Percentiles rank a stretch among this genome's conserved stretches.
Conservation (phyloP, 352 stramenopile species). For the Globisporangium paddicum region DNA sequence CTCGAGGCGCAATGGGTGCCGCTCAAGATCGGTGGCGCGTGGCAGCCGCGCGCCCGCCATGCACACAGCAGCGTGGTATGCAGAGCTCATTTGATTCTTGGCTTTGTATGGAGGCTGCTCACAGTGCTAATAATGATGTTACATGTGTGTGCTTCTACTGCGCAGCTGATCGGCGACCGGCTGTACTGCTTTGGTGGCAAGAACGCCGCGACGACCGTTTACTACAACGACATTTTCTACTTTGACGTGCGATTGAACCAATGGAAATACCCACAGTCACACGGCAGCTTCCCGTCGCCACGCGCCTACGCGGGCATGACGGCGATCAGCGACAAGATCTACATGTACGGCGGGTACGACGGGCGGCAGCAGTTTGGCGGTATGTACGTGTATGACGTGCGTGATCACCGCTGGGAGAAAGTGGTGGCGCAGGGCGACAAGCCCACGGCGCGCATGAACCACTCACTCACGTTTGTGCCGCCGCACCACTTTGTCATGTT, state of each 20-base stretch:
- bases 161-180: constrained; percentile 41
- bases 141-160: background rate
- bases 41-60: constrained; percentile 48
- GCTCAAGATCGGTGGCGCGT: constrained; percentile 44
- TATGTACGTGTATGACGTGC: constrained; percentile 54
- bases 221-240: constrained; percentile 77
- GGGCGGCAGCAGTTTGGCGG: constrained; percentile 50
- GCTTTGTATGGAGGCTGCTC: background rate
- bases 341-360: constrained; percentile 61
- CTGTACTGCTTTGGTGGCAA: constrained; percentile 74
- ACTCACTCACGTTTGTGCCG: constrained; percentile 46
- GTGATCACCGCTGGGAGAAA: constrained; percentile 47
- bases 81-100: background rate
- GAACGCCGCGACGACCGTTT: constrained; percentile 34
- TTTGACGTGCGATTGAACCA: constrained; percentile 57
- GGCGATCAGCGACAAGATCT: constrained; percentile 48
- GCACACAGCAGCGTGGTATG: constrained; percentile 59
- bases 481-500: constrained; percentile 57
- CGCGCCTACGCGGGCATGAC: constrained; percentile 51
- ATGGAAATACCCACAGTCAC: constrained; percentile 35
- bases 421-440: constrained; percentile 27
- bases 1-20: constrained; percentile 50
- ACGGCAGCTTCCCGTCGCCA: constrained; percentile 29
- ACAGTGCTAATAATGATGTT: background rate
- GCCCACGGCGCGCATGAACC: constrained; percentile 50